A percentile compares a stretch with the other conserved stretches of the same genome.
Conservation (phyloP, 2,329 filamentous ascomycete genomes). For the Exophiala mesophila region DNA sequence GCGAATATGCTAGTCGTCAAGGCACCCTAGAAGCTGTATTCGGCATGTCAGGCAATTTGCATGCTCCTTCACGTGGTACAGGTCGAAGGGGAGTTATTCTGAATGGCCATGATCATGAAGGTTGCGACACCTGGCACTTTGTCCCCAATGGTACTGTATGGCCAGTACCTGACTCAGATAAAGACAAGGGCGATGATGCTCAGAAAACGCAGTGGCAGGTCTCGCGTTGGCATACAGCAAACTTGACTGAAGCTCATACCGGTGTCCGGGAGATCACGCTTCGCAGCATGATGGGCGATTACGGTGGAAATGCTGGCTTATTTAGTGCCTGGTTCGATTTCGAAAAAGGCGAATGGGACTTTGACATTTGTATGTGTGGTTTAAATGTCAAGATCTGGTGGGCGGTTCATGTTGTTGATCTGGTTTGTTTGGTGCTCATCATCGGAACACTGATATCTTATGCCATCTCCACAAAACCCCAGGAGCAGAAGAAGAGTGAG, state of each 20-base stretch:
- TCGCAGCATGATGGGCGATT: constrained; percentile 97
- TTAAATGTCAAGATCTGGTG: constrained; percentile 91
- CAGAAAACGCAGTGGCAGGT: constrained; percentile 21
- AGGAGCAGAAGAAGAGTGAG: background rate
- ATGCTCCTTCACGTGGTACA: constrained; percentile 55
- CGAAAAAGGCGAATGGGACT: constrained; percentile 67
- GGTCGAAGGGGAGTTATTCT: constrained; percentile 74
- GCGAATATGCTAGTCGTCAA: constrained; percentile 59
- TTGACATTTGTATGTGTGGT: constrained; percentile 72
- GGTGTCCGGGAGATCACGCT: constrained; percentile 86
- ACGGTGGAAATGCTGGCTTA: constrained; percentile 83
- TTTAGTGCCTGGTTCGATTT: constrained; percentile 86
- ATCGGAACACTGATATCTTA: constrained; percentile 6
- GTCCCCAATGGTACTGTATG: constrained; percentile 35
- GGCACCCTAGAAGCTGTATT: constrained; percentile 81
- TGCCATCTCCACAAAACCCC: background rate
- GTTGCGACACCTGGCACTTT: constrained; percentile 85
- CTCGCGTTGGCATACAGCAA: constrained; percentile 7
- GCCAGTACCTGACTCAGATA: constrained; percentile 4
- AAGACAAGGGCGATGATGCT: constrained; percentile 28
- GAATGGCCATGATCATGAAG: constrained; percentile 92
- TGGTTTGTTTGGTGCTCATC: constrained; percentile 42
- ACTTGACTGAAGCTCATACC: constrained; percentile 34
- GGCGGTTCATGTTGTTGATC: constrained; percentile 71
- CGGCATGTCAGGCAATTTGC: constrained; percentile 62